Base-by-base conservation (phyloP, 2,329 filamentous ascomycete genomes). In the Zymoseptoria crescenta region DNA sequence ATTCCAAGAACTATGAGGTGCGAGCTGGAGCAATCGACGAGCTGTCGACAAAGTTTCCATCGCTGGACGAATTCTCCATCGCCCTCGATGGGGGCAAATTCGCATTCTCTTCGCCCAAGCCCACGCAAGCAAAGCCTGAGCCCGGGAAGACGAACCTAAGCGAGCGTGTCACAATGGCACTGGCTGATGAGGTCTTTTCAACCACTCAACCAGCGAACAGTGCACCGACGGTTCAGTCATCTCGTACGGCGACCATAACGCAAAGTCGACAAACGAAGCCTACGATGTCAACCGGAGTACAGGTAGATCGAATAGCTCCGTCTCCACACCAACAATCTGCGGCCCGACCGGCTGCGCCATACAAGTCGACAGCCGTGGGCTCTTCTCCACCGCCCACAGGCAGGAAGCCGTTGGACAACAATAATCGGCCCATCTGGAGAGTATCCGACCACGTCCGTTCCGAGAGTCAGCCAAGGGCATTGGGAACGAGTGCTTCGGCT, bases 41-140 rank as follows among this genome's bases (percentile, higher is more conserved):
- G 69, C 78, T 96, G 27, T 91, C 93, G 0, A 82, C 85, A 28
- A 84, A 88, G 56, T 99, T 96, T 66, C 94, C 94, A 0, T 92
- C 90, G 5, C 79, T 99, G 24, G 92, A 97, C 68, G 90, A 97
- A 66, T 99, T 99, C 70, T 87, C 93, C 2, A 79, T 99, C 19
- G 77, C 96, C 51, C 91, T 96, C 66, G 91, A 97, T 54, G 61
- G 57, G 3, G 59, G 57, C 2, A 66, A 65, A 30, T 66, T 65
- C 48, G 54, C 64, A 8, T 64, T 64, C 41, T 50, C 48, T n/a
- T 54, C 55, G 2, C 55, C 64, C 9, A 41, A 60, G 1, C 54
- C 59, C 1, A 59, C 51, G 13, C 72, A 79, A n/a, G 74, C 77
- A 6, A 77, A 81, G 24, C 74, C 76, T 48, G 73, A 72, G 9